Conservation (phyloP, 2,329 filamentous ascomycete genomes). For the Aphanoascus verrucosus region DNA sequence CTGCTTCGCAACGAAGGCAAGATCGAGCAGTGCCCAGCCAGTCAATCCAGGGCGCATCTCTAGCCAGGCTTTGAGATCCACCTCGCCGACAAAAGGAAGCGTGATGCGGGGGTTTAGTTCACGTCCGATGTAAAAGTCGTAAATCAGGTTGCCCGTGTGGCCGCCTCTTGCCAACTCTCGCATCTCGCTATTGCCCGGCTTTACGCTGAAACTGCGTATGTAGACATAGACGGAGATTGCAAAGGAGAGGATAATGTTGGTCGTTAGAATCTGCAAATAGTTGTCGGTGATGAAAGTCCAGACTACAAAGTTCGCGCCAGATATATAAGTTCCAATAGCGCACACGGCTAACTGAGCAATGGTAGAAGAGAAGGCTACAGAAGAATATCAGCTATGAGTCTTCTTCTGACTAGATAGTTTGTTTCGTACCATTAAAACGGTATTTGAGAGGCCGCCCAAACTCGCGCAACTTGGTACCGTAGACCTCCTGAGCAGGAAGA, state of each 20-base stretch:
- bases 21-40: slow-evolving; percentile 77
- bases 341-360: slow-evolving; percentile 60
- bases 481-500: slow-evolving; percentile 60
- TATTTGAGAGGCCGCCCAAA: slow-evolving; percentile 65
- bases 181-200: slow-evolving; percentile 49
- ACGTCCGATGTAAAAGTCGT: slow-evolving; percentile 94
- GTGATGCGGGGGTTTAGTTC: slow-evolving; percentile 81
- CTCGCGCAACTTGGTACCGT: slow-evolving; percentile 59
- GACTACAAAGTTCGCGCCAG: slow-evolving; percentile 72
- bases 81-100: slow-evolving; percentile 57
- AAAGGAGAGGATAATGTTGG: slow-evolving; percentile 68
- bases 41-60: slow-evolving; percentile 88
- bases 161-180: slow-evolving; percentile 76
- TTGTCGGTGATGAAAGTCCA: slow-evolving; percentile 94
- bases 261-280: slow-evolving; percentile 73
- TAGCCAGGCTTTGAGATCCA: slow-evolving; percentile 83
- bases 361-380: slow-evolving; percentile 61
- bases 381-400: not conserved
- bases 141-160: slow-evolving; percentile 70
- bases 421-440: slow-evolving; percentile 58
- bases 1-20: slow-evolving; percentile 75
- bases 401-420: not conserved
- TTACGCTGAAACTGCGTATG: slow-evolving; percentile 65
- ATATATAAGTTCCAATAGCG: slow-evolving; percentile 60
- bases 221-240: slow-evolving; percentile 69